Evolutionary conservation across 352 stramenopile genomes (phyloP).

Genomic region (Blastocystis sp.): DNA sequence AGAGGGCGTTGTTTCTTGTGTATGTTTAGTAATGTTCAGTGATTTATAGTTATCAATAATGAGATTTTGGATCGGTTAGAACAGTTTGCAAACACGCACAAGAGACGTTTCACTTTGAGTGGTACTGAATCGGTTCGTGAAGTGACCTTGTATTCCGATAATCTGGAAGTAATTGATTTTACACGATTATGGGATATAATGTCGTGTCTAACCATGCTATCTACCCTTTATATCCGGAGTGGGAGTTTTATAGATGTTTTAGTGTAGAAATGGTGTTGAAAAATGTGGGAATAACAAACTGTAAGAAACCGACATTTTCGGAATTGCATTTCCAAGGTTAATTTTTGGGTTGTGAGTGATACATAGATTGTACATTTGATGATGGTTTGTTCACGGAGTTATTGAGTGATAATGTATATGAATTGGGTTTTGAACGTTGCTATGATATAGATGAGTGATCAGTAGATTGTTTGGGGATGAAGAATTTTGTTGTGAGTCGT

Average conservation of each 20-base stretch:
- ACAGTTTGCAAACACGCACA: background rate
- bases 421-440: background rate
- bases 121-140: background rate
- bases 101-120: background rate
- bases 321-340: background rate
- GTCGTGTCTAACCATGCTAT: slow-evolving; percentile 1
- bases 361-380: slow-evolving; percentile 11
- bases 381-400: background rate
- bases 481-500: background rate
- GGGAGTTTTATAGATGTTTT: background rate
- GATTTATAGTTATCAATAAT: slow-evolving; percentile 25
- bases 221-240: background rate
- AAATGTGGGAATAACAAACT: background rate
- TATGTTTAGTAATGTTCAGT: background rate
- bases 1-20: background rate
- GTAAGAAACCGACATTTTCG: background rate
- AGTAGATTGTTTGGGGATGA: slow-evolving; percentile 39
- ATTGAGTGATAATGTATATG: background rate
- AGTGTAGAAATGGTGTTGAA: background rate
- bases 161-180: slow-evolving; percentile 10
- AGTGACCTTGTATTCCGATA: background rate
- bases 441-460: background rate
- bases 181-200: background rate
- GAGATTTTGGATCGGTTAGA: background rate
- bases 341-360: background rate